phyloP scores from a whole-genome alignment of 2,329 filamentous ascomycete species.

The Neurospora sp. region DNA sequence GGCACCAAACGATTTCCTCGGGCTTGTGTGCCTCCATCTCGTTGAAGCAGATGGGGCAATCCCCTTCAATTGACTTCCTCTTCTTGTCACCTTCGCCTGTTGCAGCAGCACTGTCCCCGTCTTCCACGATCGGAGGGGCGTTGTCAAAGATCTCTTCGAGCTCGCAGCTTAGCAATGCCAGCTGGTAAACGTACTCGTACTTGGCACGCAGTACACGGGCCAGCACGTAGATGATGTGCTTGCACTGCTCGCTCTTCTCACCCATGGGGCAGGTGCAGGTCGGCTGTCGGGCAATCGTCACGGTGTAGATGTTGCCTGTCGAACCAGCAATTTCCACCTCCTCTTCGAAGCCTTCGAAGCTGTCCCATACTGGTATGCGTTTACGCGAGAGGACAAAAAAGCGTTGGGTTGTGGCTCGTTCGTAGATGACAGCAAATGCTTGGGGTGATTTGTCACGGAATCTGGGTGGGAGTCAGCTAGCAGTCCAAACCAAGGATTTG shows the following conservation, averaged over 20 bases:
- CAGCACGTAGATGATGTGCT: constrained; percentile 54
- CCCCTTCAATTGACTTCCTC: constrained; percentile 40
- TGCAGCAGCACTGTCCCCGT: constrained; percentile 2
- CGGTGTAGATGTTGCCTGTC: constrained; percentile 55
- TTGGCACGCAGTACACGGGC: constrained; percentile 48
- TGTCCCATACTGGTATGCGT: constrained; percentile 9
- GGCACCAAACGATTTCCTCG: constrained; percentile 39
- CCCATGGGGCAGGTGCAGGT: constrained; percentile 48
- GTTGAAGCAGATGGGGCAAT: constrained; percentile 49
- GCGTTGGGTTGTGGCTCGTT: constrained; percentile 20
- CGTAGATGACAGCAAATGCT: constrained; percentile 15
- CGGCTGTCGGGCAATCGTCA: constrained; percentile 41
- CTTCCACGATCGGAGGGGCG: constrained; percentile 34
- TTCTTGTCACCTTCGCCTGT: constrained; percentile 24
- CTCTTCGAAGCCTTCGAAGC: constrained; percentile 34
- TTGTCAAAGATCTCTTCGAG: constrained; percentile 46
- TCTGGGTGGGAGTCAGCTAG: constrained; percentile 5
- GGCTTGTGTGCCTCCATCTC: constrained; percentile 28
- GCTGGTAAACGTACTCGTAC: constrained; percentile 48
- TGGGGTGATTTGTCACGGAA: constrained; percentile 15
- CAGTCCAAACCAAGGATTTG: background rate
- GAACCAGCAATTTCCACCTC: constrained; percentile 49
- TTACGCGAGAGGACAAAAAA: constrained; percentile 37
- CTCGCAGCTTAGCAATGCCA: constrained; percentile 48
- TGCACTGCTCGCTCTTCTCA: constrained; percentile 47